phyloP scores from a whole-genome alignment of 2,329 filamentous ascomycete genomes.

The Aspergillus niger region DNA sequence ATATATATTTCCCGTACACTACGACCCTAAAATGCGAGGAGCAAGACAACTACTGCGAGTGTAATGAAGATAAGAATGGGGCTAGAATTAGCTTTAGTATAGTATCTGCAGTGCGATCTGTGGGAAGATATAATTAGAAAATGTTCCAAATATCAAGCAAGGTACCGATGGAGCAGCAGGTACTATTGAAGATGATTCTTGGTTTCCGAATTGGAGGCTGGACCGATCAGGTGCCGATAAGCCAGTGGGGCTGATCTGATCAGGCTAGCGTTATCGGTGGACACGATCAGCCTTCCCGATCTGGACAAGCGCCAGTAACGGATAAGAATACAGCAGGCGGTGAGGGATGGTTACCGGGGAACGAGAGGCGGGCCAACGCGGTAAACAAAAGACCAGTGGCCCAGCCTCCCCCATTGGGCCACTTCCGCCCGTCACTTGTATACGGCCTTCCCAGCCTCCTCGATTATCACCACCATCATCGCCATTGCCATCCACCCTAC shows the following conservation, averaged over 20 bases:
- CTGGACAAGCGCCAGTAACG: too few relatives aligned
- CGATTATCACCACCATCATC: conserved; percentile 38
- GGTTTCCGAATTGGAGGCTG: conserved; percentile 20
- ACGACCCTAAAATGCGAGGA: too few relatives aligned
- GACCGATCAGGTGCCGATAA: conserved; percentile 20
- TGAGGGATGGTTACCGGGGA: conserved; percentile 37
- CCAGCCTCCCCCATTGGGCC: conserved; percentile 41
- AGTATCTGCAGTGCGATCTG: too few relatives aligned
- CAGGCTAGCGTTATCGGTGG: conserved; percentile 14
- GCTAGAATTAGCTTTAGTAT: too few relatives aligned
- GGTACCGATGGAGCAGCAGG: too few relatives aligned
- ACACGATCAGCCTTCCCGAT: too few relatives aligned
- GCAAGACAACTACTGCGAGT: too few relatives aligned
- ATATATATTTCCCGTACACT: too few relatives aligned
- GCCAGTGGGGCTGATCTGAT: conserved; percentile 12
- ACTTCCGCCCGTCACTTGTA: neutral
- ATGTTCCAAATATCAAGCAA: neutral
- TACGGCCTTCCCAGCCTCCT: conserved; percentile 39
- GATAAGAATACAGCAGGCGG: conserved; percentile 30
- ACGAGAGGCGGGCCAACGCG: conserved; percentile 19
- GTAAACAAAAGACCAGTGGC: conserved; percentile 47
- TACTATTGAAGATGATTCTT: neutral
- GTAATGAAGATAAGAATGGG: too few relatives aligned
- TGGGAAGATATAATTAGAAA: neutral
- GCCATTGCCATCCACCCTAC: neutral